Conservation (phyloP, 2,329 filamentous ascomycete genomes). For the Penicillium olsonii region DNA sequence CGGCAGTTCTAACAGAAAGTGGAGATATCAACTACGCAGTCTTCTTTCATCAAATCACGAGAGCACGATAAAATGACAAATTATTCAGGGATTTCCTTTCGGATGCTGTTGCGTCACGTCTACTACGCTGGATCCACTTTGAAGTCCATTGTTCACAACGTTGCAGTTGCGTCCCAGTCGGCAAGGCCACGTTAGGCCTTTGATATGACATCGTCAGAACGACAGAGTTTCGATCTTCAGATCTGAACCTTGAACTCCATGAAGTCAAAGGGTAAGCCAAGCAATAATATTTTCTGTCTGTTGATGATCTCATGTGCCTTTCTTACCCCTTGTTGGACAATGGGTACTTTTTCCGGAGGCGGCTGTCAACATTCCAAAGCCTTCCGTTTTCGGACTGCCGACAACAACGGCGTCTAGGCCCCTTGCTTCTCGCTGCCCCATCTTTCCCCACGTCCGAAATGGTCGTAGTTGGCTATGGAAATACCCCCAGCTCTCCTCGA, state of each 20-base stretch:
- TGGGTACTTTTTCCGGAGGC: conserved; percentile 8
- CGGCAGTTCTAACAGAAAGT: too few species aligned
- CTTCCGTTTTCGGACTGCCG: conserved; percentile 23
- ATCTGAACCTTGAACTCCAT: neutral
- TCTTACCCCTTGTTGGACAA: neutral
- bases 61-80: neutral
- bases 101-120: conserved; percentile 14
- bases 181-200: neutral
- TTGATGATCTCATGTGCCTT: neutral
- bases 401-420: conserved; percentile 14
- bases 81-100: neutral
- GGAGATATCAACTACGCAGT: too few species aligned
- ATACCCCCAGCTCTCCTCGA: conserved; percentile 6
- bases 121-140: conserved; percentile 20
- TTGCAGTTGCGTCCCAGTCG: conserved; percentile 26
- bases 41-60: neutral
- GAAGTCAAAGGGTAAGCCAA: neutral
- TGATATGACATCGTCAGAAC: conserved; percentile 9
- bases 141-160: conserved; percentile 23
- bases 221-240: too few species aligned
- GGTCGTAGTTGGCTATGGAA: conserved; percentile 5
- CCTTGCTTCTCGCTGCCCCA: neutral
- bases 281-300: neutral
- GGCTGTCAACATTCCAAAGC: conserved; percentile 11
- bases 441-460: conserved; percentile 3